Evolutionary conservation across 306 rosid genomes (phyloP).

Genomic region (Cyclanthera cordifolia): DNA sequence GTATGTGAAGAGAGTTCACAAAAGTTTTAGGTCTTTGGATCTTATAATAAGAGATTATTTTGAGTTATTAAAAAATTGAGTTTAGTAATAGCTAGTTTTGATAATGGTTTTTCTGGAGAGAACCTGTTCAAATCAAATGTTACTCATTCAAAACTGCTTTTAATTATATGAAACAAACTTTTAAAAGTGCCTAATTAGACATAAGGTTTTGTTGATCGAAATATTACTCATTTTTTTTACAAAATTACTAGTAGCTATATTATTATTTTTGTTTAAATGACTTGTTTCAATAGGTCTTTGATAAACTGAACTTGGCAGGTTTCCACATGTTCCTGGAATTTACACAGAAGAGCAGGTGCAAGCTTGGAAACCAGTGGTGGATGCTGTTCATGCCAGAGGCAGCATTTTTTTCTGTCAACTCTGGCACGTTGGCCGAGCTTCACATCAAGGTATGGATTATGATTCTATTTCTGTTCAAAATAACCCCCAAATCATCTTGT

Average conservation of each 20-base stretch:
- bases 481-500: too few relatives aligned
- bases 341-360: conserved; percentile 46
- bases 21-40: too few relatives aligned
- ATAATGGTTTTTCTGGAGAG: too few relatives aligned
- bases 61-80: too few relatives aligned
- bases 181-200: neutral
- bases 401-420: conserved; percentile 72
- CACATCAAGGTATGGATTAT: conserved; percentile 38
- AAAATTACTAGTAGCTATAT: neutral
- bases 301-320: conserved; percentile 23
- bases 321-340: conserved; percentile 47
- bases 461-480: too few relatives aligned
- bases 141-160: too few relatives aligned
- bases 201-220: neutral
- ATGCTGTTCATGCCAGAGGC: conserved; percentile 80
- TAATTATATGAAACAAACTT: too few relatives aligned
- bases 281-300: neutral
- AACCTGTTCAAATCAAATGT: too few relatives aligned
- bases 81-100: too few relatives aligned
- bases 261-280: neutral
- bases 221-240: neutral
- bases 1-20: too few relatives aligned
- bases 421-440: conserved; percentile 95
- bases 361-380: conserved; percentile 76
- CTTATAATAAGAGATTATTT: too few relatives aligned